Base-by-base conservation (phyloP, 306 rosid species). In the Fragaria nilgerrensis region DNA sequence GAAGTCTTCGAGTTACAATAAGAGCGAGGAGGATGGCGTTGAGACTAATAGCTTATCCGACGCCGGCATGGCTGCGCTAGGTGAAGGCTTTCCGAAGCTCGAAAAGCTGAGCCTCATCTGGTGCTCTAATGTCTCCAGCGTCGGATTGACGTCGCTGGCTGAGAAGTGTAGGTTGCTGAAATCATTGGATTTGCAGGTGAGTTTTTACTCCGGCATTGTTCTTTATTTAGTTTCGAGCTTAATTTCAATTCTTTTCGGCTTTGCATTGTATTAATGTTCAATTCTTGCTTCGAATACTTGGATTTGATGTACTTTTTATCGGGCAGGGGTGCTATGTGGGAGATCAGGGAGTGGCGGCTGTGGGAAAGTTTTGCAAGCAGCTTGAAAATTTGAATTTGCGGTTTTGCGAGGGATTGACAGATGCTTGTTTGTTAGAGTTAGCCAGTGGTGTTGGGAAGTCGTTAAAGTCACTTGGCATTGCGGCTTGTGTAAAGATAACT, bases 291-390 rank as follows among this genome's bases (percentile, higher is more conserved):
- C 34, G 22, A n/a, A 0, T 11, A 1, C n/a, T 53, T 53, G 49
- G 36, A 34, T 52, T 50, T 72, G 64, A 72, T 50, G 50, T 72
- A 5, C 65, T 7, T 34, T 32, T 82, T 49, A 37, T 1, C 1
- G 39, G 23, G 41, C 48, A 95, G 99, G 99, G 99, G 68, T 95
- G 97, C 82, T 95, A 92, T 85, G 97, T 91, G 77, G 99, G 97
- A 82, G 97, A 95, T 88, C 88, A 53, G 75, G 97, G 99, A 59
- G 70, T 95, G 53, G 96, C 89, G 77, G 89, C 92, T 75, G 89
- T 95, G 78, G 99, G 99, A 71, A 83, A 83, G 85, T 87, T 85
- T 66, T 92, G 99, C 79, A 89, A 91, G 85, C 86, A 80, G 50
- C 97, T 95, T 72, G 96, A 90, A 78, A 96, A 88, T 81, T 86